Conservation (phyloP, 164 flowering plant species). For the Magnolia officinalis region DNA sequence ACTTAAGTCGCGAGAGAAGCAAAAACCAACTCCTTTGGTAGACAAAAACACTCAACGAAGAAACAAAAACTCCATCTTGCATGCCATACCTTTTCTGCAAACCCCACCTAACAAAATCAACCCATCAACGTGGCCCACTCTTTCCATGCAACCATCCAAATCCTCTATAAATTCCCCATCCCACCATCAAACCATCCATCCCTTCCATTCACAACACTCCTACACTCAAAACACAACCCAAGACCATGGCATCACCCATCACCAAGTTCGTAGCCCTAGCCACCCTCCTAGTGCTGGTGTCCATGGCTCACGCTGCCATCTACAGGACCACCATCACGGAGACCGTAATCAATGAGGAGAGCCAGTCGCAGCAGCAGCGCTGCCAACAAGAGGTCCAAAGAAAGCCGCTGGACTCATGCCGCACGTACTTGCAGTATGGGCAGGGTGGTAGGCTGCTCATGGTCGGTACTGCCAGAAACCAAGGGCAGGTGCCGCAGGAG, state of each 20-base stretch:
- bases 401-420: neutral
- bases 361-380: neutral
- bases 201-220: neutral
- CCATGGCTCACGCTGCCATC: neutral
- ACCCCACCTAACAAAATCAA: neutral
- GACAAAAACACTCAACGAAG: too few species aligned
- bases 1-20: too few species aligned
- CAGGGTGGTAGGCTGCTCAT: neutral
- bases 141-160: neutral
- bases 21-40: too few species aligned
- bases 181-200: neutral
- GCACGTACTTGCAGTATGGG: neutral
- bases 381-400: neutral
- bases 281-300: neutral
- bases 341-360: neutral
- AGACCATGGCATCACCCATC: neutral
- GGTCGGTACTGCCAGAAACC: neutral
- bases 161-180: neutral
- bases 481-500: neutral
- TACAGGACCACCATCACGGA: neutral
- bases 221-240: neutral
- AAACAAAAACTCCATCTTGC: neutral
- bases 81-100: neutral
- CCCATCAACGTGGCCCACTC: neutral
- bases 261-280: neutral